A percentile compares a stretch with the other conserved stretches of the same genome.
Conservation (phyloP, 2,329 filamentous ascomycete genomes). For the Keithomyces neogunnii region DNA sequence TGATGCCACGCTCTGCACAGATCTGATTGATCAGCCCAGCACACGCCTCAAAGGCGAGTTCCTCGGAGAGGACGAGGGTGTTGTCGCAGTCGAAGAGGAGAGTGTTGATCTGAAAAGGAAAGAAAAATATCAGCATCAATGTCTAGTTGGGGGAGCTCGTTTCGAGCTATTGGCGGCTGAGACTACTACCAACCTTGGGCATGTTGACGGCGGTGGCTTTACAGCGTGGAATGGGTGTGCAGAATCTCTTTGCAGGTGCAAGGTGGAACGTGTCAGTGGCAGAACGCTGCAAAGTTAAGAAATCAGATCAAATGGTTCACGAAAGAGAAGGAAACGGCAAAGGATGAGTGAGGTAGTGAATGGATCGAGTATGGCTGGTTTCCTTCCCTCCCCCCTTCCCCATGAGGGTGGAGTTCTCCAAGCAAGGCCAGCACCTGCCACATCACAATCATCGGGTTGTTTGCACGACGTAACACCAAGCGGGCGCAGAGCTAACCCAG, state of each 20-base stretch:
- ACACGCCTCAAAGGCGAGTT: conserved; percentile 84
- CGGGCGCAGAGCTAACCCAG: neutral
- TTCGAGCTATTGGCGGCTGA: neutral
- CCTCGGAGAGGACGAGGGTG: conserved; percentile 87
- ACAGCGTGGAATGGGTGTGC: neutral
- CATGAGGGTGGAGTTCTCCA: neutral
- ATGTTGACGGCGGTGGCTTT: neutral
- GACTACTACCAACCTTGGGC: conserved; percentile 2
- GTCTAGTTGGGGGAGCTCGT: neutral
- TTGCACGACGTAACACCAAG: neutral
- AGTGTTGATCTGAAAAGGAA: conserved; percentile 45
- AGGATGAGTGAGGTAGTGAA: neutral
- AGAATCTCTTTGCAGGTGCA: neutral
- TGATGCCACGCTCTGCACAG: conserved; percentile 55
- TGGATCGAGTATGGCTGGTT: too few species aligned
- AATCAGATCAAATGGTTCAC: neutral
- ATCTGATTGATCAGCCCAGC: conserved; percentile 84
- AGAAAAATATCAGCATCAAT: neutral
- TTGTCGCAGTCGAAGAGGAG: conserved; percentile 79
- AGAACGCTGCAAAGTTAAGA: neutral
- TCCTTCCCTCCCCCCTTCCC: too few species aligned
- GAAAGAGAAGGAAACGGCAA: neutral
- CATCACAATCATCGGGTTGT: neutral
- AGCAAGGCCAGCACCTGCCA: neutral
- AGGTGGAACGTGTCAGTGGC: neutral